These are phyloP conservation scores for Phalaenopsis hybrid DNA, from an alignment of 116 monocot genomes.

Conservation along the genomic window DNA sequence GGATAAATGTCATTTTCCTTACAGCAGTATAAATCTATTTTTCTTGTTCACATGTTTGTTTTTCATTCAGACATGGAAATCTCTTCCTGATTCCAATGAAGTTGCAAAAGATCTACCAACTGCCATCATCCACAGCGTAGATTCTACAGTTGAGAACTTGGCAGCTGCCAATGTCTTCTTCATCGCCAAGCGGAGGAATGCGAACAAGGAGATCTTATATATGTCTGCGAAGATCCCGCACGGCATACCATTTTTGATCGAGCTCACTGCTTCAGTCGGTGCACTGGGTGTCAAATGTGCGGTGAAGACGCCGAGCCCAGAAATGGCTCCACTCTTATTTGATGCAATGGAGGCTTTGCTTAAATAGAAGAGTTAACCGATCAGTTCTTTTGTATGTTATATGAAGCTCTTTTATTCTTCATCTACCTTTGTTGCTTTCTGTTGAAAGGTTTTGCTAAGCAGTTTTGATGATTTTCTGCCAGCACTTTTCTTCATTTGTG, in stretches of 20 bases:
- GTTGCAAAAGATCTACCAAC: slow-evolving; percentile 54
- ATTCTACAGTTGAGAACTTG: slow-evolving; percentile 58
- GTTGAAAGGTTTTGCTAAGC: too few species aligned
- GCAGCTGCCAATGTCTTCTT: slow-evolving; percentile 75
- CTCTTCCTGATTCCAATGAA: slow-evolving; percentile 92
- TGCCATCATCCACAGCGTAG: slow-evolving; percentile 46
- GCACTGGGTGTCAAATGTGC: slow-evolving; percentile 82
- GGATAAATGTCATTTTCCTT: too few species aligned
- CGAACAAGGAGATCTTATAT: slow-evolving; percentile 77
- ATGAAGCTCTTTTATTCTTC: neutral
- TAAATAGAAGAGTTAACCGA: slow-evolving; percentile 19
- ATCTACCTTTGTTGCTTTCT: neutral
- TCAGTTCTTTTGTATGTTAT: neutral
- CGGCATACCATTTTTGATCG: slow-evolving; percentile 64
- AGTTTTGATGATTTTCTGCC: too few species aligned
- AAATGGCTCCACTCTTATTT: slow-evolving; percentile 77
- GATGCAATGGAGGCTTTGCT: slow-evolving; percentile 78
- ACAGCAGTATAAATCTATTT: neutral
- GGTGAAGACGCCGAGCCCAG: slow-evolving; percentile 75
- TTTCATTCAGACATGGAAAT: slow-evolving; percentile 85
- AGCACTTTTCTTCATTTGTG: too few species aligned
- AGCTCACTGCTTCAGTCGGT: slow-evolving; percentile 63
- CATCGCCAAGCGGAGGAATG: slow-evolving; percentile 78
- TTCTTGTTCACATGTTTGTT: neutral
- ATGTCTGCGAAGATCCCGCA: slow-evolving; percentile 72